Evolutionary conservation across 2,329 filamentous ascomycete species (phyloP).

Genomic region (Aspergillus novoparasiticus): DNA sequence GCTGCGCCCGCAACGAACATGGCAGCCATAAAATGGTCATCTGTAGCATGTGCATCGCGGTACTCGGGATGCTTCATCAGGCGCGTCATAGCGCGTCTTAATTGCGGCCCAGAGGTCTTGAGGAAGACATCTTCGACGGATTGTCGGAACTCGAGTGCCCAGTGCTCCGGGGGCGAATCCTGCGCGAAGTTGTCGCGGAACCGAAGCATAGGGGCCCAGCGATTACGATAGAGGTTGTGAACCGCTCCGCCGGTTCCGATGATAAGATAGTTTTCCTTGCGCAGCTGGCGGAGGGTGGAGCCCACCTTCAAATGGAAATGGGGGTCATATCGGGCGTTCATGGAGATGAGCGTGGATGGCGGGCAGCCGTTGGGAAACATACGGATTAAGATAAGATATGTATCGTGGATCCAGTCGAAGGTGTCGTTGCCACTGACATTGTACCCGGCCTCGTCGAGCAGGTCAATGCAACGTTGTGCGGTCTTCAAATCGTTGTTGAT

Average conservation of each 20-base stretch:
- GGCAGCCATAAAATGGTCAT: slow-evolving; percentile 70
- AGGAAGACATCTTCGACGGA: slow-evolving; percentile 63
- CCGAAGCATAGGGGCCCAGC: slow-evolving; percentile 66
- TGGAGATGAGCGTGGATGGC: slow-evolving; percentile 63
- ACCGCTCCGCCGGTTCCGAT: slow-evolving; percentile 66
- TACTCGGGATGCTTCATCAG: slow-evolving; percentile 70
- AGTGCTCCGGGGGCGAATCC: slow-evolving; percentile 59
- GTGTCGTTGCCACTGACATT: slow-evolving; percentile 54
- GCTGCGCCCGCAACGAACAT: slow-evolving; percentile 64
- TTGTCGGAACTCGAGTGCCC: slow-evolving; percentile 68
- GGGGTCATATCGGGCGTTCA: slow-evolving; percentile 45
- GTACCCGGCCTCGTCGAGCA: slow-evolving; percentile 58
- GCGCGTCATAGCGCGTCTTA: slow-evolving; percentile 59
- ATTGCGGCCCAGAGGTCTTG: slow-evolving; percentile 55
- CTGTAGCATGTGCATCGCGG: slow-evolving; percentile 68
- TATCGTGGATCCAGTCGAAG: slow-evolving; percentile 75
- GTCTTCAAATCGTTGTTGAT: slow-evolving; percentile 62
- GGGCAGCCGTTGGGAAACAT: slow-evolving; percentile 70
- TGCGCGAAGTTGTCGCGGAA: slow-evolving; percentile 66
- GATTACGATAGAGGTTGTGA: slow-evolving; percentile 70
- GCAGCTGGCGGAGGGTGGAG: slow-evolving; percentile 57
- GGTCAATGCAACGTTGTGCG: slow-evolving; percentile 52
- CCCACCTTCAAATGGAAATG: slow-evolving; percentile 58
- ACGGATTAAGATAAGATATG: slow-evolving; percentile 67
- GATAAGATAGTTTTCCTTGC: slow-evolving; percentile 59